These are phyloP conservation scores for Vitis rotundifolia DNA, from an alignment of 164 flowering plant genomes.

Conservation along the genomic window DNA sequence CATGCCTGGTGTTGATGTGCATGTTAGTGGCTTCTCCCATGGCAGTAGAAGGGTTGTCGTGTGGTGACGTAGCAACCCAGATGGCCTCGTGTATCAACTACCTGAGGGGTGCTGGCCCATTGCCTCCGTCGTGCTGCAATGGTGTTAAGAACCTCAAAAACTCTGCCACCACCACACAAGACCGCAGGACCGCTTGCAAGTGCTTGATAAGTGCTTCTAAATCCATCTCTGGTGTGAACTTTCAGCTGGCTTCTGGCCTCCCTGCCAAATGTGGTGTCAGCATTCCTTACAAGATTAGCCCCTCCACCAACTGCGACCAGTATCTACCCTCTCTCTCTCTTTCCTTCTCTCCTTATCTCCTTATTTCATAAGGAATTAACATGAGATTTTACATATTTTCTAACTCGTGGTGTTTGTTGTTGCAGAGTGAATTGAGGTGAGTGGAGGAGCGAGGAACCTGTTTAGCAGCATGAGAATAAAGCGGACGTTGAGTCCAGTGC, in stretches of 20 bases:
- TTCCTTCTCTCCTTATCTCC: too few relatives aligned
- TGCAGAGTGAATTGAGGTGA: too few relatives aligned
- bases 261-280: conserved; percentile 36
- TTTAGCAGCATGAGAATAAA: too few relatives aligned
- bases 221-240: neutral
- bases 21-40: neutral
- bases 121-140: conserved; percentile 16
- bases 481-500: too few relatives aligned
- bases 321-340: neutral
- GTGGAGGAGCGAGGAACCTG: too few relatives aligned
- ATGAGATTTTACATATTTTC: too few relatives aligned
- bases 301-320: conserved; percentile 11
- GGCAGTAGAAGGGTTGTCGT: neutral
- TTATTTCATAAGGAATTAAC: too few relatives aligned
- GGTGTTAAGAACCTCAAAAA: conserved; percentile 15
- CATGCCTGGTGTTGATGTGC: neutral
- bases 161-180: conserved; percentile 24
- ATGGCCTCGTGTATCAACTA: conserved; percentile 18
- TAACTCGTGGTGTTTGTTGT: too few relatives aligned
- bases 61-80: neutral
- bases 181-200: conserved; percentile 28
- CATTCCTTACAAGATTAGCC: conserved; percentile 33
- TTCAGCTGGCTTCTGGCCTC: conserved; percentile 14
- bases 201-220: conserved; percentile 22
- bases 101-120: conserved; percentile 14